Conservation (phyloP, 306 rosid species). For the Sechiopsis laciniata region DNA sequence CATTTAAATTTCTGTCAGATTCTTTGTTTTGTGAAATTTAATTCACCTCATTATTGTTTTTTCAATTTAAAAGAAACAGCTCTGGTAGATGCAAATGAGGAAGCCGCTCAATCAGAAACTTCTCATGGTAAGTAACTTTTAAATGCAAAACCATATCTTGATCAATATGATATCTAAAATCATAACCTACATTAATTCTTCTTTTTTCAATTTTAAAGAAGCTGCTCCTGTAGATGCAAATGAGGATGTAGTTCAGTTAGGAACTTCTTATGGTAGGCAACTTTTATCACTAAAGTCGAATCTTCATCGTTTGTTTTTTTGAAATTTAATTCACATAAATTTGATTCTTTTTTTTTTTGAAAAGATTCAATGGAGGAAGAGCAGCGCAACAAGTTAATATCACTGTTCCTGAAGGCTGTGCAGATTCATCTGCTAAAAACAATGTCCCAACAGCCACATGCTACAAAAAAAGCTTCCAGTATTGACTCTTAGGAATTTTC, state of each 20-base stretch:
- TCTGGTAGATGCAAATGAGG: conserved; percentile 25
- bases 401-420: conserved; percentile 43
- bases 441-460: conserved; percentile 39
- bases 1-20: background rate
- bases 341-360: background rate
- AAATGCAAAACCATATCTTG: background rate
- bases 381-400: conserved; percentile 39
- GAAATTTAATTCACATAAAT: background rate
- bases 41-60: background rate
- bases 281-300: background rate
- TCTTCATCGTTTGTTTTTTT: background rate
- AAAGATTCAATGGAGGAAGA: conserved; percentile 32
- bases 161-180: background rate
- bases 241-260: conserved; percentile 32
- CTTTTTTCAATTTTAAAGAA: conserved; percentile 21
- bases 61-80: conserved; percentile 21
- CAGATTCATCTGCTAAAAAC: conserved; percentile 35
- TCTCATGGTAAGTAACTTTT: conserved; percentile 32
- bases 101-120: conserved; percentile 29
- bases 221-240: conserved; percentile 45
- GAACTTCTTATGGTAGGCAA: conserved; percentile 20
- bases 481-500: conserved; percentile 16
- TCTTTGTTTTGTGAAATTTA: background rate
- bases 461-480: conserved; percentile 36
- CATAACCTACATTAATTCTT: background rate